Evolutionary conservation across 164 flowering plant genomes (phyloP).

Genomic region (Dillenia suffruticosa): DNA sequence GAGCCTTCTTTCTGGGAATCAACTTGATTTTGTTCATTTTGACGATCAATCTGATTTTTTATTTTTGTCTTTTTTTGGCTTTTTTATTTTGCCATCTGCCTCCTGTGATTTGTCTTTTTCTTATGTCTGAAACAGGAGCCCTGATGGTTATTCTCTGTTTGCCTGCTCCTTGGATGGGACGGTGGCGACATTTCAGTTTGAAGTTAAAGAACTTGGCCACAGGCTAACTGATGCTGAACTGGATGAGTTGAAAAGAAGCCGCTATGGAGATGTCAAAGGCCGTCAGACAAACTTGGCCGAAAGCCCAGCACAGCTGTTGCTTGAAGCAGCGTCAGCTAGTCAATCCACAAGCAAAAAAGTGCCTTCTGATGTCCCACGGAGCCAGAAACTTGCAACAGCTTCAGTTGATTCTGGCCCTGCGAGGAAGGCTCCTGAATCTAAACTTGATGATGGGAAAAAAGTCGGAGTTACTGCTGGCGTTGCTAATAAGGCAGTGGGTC

Average conservation of each 20-base stretch:
- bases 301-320: conserved; percentile 91
- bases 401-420: conserved; percentile 30
- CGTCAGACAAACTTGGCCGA: conserved; percentile 85
- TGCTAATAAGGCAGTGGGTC: conserved; percentile 33
- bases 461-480: conserved; percentile 39
- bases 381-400: conserved; percentile 40
- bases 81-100: not conserved
- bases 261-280: conserved; percentile 95
- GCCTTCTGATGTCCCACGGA: conserved; percentile 34
- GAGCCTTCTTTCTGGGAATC: too few relatives aligned
- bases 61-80: not conserved
- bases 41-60: too few relatives aligned
- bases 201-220: conserved; percentile 82
- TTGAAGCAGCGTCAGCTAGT: conserved; percentile 89
- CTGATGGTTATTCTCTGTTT: conserved; percentile 95
- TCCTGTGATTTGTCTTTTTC: not conserved
- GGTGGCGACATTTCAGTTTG: conserved; percentile 88
- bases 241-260: conserved; percentile 82
- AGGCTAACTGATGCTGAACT: conserved; percentile 74
- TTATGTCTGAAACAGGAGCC: conserved; percentile 63
- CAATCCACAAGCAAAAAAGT: conserved; percentile 58
- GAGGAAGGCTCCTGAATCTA: conserved; percentile 35
- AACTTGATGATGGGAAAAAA: conserved; percentile 51
- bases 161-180: conserved; percentile 99
- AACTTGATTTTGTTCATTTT: too few relatives aligned